Conservation (phyloP, 371 early-diverging fungal genomes). For the Basidiobolus heterosporus region DNA sequence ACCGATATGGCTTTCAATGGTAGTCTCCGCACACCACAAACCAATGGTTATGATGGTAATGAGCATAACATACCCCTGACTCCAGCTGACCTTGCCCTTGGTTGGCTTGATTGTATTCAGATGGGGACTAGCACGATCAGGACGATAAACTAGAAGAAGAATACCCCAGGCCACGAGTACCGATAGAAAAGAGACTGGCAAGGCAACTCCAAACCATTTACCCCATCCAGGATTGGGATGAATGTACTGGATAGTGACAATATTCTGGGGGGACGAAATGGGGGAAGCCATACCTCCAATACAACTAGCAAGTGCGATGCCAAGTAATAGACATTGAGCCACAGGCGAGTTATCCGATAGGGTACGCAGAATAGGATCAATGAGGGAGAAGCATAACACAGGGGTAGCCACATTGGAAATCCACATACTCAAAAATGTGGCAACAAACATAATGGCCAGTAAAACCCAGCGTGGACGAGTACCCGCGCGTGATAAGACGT, state of each 20-base stretch:
- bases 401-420: conserved; percentile 95
- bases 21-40: conserved; percentile 75
- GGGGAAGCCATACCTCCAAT: conserved; percentile 96
- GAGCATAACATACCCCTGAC: conserved; percentile 17
- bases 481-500: conserved; percentile 78
- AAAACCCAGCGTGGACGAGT: conserved; percentile 65
- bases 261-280: conserved; percentile 91
- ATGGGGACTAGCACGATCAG: conserved; percentile 9
- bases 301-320: conserved; percentile 87
- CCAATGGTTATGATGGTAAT: conserved; percentile 54
- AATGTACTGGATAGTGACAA: conserved; percentile 73
- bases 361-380: conserved; percentile 69
- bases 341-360: conserved; percentile 51
- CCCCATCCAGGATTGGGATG: conserved; percentile 69
- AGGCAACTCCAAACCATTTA: conserved; percentile 62
- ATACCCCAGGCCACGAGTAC: conserved; percentile 66
- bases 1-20: conserved; percentile 55
- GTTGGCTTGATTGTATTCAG: conserved; percentile 1
- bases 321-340: conserved; percentile 71
- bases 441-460: conserved; percentile 84
- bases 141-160: conserved; percentile 53
- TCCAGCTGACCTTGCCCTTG: conserved; percentile 8
- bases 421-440: conserved; percentile 91
- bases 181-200: conserved; percentile 55
- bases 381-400: conserved; percentile 86